A percentile compares a stretch with the other conserved stretches of the same genome.
phyloP scores from a whole-genome alignment of 129 eudicot genomes.

The Tagetes patula region DNA sequence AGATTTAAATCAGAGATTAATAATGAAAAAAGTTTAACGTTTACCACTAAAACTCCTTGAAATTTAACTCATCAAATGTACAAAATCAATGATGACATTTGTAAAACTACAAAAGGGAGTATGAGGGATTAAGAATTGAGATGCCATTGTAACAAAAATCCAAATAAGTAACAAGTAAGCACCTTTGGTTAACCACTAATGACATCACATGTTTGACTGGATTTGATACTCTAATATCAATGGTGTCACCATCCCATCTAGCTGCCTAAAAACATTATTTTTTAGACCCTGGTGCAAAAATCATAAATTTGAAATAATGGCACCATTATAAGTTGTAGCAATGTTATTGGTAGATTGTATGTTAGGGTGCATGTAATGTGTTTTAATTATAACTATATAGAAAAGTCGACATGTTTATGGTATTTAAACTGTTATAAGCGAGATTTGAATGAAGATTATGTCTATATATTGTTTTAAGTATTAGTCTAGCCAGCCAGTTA shows the following conservation, averaged over 20 bases:
- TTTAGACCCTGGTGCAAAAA: neutral
- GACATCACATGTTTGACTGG: constrained; percentile 33
- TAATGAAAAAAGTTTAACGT: neutral
- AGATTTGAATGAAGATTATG: neutral
- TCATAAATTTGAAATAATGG: neutral
- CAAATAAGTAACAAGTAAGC: constrained; percentile 29
- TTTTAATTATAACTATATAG: neutral
- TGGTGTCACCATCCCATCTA: constrained; percentile 23
- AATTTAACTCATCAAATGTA: neutral
- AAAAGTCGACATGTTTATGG: neutral
- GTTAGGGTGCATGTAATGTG: neutral
- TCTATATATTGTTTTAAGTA: neutral
- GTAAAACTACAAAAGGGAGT: constrained; percentile 11
- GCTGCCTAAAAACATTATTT: constrained; percentile 16
- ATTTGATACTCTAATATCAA: constrained; percentile 8
- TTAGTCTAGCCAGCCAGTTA: too few species aligned
- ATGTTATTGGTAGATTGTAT: neutral
- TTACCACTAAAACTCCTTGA: neutral
- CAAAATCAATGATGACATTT: constrained; percentile 18
- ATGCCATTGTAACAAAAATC: constrained; percentile 35
- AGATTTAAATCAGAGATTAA: neutral
- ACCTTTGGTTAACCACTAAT: constrained; percentile 30
- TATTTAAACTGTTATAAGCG: neutral
- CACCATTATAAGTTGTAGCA: neutral
- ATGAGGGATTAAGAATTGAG: constrained; percentile 21